Conservation (phyloP, 257 asterid genomes). For the Rhazya stricta region DNA sequence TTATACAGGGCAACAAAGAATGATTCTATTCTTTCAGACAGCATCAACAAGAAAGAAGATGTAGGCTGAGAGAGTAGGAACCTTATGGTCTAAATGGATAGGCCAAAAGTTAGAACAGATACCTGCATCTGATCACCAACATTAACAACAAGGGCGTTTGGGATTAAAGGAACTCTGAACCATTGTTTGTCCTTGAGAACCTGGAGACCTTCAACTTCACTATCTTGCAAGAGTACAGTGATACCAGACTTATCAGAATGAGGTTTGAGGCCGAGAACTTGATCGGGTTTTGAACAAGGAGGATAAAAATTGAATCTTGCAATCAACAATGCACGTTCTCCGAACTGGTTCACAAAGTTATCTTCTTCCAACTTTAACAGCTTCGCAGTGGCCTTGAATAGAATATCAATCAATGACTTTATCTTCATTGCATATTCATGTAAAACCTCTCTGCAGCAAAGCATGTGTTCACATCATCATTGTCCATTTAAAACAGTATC, state of each 20-base stretch:
- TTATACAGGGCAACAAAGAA: too few species aligned
- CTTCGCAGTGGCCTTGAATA: conserved; percentile 14
- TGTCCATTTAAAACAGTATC: neutral
- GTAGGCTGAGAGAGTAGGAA: too few species aligned
- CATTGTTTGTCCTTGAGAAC: conserved; percentile 41
- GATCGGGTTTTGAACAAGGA: conserved; percentile 34
- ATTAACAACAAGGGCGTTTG: conserved; percentile 42
- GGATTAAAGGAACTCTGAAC: conserved; percentile 44
- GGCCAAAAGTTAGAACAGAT: neutral
- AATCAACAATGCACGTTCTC: conserved; percentile 7
- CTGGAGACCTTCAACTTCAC: conserved; percentile 54
- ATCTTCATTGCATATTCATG: conserved; percentile 11
- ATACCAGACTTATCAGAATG: conserved; percentile 41
- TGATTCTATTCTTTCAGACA: neutral
- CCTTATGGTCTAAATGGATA: too few species aligned
- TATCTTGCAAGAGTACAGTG: conserved; percentile 48
- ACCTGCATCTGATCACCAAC: conserved; percentile 68
- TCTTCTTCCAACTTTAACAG: conserved; percentile 18
- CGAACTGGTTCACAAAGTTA: conserved; percentile 20
- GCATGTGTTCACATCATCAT: neutral
- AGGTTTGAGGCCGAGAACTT: conserved; percentile 34
- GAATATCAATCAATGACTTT: neutral
- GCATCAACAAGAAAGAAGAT: neutral
- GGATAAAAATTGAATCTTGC: conserved; percentile 37
- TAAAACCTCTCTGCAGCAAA: conserved; percentile 10